These are phyloP conservation scores for Epichloe aotearoae DNA, from an alignment of 2,329 filamentous ascomycete genomes.

Conservation along the genomic window DNA sequence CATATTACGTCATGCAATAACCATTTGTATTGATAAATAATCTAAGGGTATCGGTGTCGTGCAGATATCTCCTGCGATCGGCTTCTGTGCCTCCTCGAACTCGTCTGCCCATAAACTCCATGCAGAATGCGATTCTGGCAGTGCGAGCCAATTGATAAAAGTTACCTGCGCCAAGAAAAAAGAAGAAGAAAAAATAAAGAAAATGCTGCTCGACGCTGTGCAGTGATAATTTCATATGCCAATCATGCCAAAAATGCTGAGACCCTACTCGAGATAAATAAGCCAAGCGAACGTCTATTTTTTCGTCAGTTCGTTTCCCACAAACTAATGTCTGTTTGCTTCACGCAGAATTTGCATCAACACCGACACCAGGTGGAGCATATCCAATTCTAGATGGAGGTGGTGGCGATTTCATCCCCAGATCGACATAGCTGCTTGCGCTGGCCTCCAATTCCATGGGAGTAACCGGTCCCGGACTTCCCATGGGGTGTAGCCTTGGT, in stretches of 20 bases:
- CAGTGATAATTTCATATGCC: background rate
- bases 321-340: background rate
- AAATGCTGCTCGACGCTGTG: background rate
- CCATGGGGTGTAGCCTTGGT: slow-evolving; percentile 37
- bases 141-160: background rate
- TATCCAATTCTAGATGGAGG: background rate
- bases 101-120: background rate
- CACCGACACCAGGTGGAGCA: background rate
- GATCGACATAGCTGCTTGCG: slow-evolving; percentile 24
- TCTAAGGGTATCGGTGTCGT: background rate
- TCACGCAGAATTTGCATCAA: background rate
- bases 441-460: slow-evolving; percentile 41
- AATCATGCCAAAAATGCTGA: background rate
- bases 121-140: background rate
- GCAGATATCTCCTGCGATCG: background rate
- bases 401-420: background rate
- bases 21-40: background rate
- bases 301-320: background rate
- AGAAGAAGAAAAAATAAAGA: background rate
- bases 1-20: background rate
- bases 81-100: background rate
- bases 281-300: background rate
- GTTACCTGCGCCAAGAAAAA: background rate
- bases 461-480: slow-evolving; percentile 47
- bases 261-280: background rate